These are phyloP conservation scores for Penicillium occitanis DNA, from an alignment of 2,329 filamentous ascomycete genomes.

Conservation along the genomic window DNA sequence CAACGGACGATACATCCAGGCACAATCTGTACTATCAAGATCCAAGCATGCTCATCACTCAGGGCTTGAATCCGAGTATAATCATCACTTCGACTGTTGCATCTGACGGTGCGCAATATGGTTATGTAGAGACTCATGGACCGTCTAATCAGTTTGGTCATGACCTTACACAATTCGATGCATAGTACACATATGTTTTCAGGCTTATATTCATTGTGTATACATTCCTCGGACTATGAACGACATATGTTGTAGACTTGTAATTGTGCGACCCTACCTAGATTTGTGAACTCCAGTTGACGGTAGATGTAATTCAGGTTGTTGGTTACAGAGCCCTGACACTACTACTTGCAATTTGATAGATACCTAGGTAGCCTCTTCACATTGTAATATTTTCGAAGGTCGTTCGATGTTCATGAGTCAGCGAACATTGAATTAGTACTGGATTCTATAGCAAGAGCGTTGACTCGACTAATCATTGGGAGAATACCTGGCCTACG, in stretches of 20 bases:
- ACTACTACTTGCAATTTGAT: background rate
- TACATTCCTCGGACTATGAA: background rate
- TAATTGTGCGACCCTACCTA: background rate
- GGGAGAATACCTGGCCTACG: background rate
- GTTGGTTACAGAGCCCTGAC: background rate
- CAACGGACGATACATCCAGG: background rate
- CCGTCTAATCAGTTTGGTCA: background rate
- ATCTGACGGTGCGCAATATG: background rate
- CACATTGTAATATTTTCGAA: background rate
- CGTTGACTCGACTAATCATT: background rate
- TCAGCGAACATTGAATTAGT: background rate
- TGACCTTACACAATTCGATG: background rate
- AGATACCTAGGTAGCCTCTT: background rate
- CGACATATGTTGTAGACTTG: background rate
- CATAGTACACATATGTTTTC: background rate
- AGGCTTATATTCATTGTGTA: background rate
- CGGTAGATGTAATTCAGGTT: background rate
- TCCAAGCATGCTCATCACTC: slow-evolving; percentile 4
- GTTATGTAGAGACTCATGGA: background rate
- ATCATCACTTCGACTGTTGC: background rate
- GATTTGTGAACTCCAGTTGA: background rate
- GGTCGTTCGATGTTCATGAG: background rate
- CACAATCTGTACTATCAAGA: background rate
- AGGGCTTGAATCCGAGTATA: background rate
- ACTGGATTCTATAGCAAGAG: background rate